A percentile compares a stretch with the other conserved stretches of the same genome.
phyloP scores from a whole-genome alignment of 2,329 filamentous ascomycete species.

The Metarhizium guizhouense region DNA sequence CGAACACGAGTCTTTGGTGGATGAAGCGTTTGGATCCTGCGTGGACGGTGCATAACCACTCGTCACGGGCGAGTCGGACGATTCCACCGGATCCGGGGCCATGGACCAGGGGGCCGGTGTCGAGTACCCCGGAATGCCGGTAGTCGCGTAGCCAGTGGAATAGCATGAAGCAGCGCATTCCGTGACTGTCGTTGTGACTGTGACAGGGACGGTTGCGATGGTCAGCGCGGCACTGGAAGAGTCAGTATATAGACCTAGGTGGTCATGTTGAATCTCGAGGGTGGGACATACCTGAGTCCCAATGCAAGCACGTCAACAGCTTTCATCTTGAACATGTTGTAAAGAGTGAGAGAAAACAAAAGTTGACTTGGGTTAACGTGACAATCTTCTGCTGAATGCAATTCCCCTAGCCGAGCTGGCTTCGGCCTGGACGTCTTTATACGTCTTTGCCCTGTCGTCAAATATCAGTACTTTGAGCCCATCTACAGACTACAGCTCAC shows the following conservation, averaged over 20 bases:
- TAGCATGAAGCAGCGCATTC: conserved; percentile 19
- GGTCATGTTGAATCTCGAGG: neutral
- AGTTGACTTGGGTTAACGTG: too few species aligned
- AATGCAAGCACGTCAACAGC: neutral
- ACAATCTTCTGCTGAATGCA: too few species aligned
- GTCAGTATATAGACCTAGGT: neutral
- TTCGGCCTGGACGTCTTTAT: neutral
- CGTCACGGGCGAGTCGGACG: neutral
- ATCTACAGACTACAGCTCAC: too few species aligned
- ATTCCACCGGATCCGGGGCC: neutral
- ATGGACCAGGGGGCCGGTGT: neutral
- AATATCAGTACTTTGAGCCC: neutral
- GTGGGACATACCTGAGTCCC: neutral
- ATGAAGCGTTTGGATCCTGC: neutral
- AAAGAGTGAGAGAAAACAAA: too few species aligned
- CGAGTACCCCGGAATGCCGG: neutral
- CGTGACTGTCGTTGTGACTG: conserved; percentile 21
- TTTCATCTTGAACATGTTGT: neutral
- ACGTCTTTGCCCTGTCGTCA: neutral
- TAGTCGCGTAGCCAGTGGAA: conserved; percentile 2
- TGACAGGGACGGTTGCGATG: conserved; percentile 17
- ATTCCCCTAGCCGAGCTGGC: neutral
- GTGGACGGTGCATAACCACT: neutral
- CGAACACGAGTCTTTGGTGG: neutral
- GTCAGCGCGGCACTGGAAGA: conserved; percentile 14